Evolutionary conservation across 1,284 basidiomycete species (phyloP).

Genomic region (Coniophora puteana): DNA sequence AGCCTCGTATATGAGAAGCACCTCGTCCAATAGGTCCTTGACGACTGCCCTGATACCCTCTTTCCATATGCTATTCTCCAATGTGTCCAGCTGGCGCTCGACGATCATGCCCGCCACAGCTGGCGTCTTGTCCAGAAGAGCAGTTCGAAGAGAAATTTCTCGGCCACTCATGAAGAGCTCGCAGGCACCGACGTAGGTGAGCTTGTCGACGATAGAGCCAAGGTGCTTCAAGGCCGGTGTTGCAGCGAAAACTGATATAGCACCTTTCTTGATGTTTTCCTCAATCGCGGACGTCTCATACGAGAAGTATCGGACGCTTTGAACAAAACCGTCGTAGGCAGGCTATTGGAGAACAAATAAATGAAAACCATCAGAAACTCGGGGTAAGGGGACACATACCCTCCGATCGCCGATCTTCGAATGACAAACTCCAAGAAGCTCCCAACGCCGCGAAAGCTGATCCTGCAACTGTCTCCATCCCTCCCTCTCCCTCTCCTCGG

Average conservation of each 20-base stretch:
- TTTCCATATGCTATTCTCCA: conserved; percentile 55
- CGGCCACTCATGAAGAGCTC: conserved; percentile 53
- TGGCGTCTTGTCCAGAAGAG: conserved; percentile 15
- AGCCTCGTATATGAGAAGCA: conserved; percentile 44
- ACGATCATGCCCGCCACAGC: conserved; percentile 50
- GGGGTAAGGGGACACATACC: conserved; percentile 34
- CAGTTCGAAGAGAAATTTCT: conserved; percentile 41
- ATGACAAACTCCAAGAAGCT: conserved; percentile 75
- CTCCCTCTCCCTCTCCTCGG: conserved; percentile 36
- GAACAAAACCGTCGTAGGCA: conserved; percentile 55
- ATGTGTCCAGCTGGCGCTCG: conserved; percentile 53
- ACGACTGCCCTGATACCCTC: conserved; percentile 41
- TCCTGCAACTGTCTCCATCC: conserved; percentile 58
- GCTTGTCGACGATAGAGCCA: conserved; percentile 53
- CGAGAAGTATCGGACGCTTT: conserved; percentile 52
- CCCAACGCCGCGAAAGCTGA: conserved; percentile 67
- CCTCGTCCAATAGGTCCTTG: conserved; percentile 41
- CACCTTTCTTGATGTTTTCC: conserved; percentile 8
- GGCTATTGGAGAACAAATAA: conserved; percentile 34
- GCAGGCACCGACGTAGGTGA: conserved; percentile 61
- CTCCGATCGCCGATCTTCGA: conserved; percentile 69
- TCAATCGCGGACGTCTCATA: conserved; percentile 37
- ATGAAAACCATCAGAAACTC: conserved; percentile 2
- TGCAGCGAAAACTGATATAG: conserved; percentile 22
- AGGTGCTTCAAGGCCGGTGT: conserved; percentile 48